Conservation (phyloP, 2,329 filamentous ascomycete genomes). For the Zymoseptoria crescenta region DNA sequence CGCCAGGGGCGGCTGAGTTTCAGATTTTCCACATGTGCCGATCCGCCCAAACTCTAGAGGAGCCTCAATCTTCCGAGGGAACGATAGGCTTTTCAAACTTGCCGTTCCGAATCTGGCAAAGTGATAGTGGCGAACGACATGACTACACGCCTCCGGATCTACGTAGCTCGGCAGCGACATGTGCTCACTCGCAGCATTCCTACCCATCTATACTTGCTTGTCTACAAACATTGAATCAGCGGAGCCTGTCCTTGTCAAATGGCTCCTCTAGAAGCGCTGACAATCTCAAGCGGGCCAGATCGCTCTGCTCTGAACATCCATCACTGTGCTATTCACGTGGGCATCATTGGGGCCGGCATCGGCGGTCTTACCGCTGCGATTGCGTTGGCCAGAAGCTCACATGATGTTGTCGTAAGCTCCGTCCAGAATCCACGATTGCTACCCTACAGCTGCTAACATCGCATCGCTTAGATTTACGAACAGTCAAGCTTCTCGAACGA, state of each 20-base stretch:
- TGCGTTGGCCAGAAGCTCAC: neutral
- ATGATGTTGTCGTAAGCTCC: neutral
- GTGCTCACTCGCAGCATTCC: neutral
- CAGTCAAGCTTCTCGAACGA: neutral
- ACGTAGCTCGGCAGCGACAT: neutral
- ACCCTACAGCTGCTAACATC: neutral
- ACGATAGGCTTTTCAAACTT: too few relatives aligned
- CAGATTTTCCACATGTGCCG: too few relatives aligned
- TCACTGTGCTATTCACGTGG: neutral
- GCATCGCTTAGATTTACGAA: neutral
- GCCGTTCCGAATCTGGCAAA: too few relatives aligned
- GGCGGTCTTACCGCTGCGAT: neutral
- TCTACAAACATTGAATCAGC: neutral
- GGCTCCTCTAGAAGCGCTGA: neutral
- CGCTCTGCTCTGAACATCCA: neutral
- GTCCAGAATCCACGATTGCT: neutral
- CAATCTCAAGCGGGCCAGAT: neutral
- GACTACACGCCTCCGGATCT: too few relatives aligned
- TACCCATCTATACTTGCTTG: neutral
- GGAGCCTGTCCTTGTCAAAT: neutral
- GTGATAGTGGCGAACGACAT: too few relatives aligned
- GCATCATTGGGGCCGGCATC: constrained; percentile 1
- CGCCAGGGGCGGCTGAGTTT: too few relatives aligned
- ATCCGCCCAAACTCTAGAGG: too few relatives aligned
- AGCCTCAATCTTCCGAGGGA: too few relatives aligned